Evolutionary conservation across 768 basidiomycete species (phyloP).

Genomic region (Galerina marginata): DNA sequence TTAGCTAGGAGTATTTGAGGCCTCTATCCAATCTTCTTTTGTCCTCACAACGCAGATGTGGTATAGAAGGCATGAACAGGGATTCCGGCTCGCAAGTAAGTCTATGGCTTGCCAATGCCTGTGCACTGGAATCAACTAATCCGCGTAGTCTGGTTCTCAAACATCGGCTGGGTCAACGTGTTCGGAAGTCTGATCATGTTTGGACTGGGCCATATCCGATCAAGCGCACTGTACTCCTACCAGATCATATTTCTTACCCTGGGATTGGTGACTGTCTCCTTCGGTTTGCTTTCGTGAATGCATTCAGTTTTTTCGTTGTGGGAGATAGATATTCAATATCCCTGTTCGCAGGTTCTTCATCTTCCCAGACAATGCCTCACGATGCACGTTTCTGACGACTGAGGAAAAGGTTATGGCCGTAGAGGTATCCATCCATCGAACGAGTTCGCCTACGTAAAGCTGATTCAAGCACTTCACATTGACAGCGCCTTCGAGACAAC

Average conservation of each 20-base stretch:
- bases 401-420: slow-evolving; percentile 37
- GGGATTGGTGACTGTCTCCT: slow-evolving; percentile 30
- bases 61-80: slow-evolving; percentile 42
- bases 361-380: slow-evolving; percentile 38
- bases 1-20: slow-evolving; percentile 39
- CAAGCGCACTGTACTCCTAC: slow-evolving; percentile 29
- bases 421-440: slow-evolving; percentile 24
- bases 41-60: slow-evolving; percentile 38
- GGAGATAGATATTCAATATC: background rate
- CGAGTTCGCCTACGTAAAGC: background rate
- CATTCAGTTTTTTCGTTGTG: background rate
- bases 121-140: background rate
- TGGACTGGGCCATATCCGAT: slow-evolving; percentile 37
- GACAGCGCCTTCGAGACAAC: slow-evolving; percentile 38
- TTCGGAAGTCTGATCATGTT: slow-evolving; percentile 43
- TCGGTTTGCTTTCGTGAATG: slow-evolving; percentile 32
- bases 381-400: slow-evolving; percentile 32
- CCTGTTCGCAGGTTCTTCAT: slow-evolving; percentile 29
- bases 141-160: slow-evolving; percentile 36
- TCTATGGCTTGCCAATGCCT: background rate
- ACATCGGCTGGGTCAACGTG: slow-evolving; percentile 38
- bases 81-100: slow-evolving; percentile 36
- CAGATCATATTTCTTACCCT: slow-evolving; percentile 37
- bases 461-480: background rate
- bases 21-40: slow-evolving; percentile 35